phyloP scores from a whole-genome alignment of 2,329 filamentous ascomycete species.

The Paraphaeosphaeria minitans region DNA sequence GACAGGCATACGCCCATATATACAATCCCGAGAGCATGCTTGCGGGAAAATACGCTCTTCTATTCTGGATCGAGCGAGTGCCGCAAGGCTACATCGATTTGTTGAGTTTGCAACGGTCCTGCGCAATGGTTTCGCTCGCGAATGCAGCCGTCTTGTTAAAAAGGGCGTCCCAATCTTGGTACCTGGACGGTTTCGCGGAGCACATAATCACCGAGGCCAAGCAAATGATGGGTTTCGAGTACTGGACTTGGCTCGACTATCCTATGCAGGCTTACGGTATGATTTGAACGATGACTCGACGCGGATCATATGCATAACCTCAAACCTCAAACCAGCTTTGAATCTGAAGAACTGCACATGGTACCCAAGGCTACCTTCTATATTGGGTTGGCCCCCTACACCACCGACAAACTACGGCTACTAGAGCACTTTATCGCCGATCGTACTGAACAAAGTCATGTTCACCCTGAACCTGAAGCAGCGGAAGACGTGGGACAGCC shows the following conservation, averaged over 20 bases:
- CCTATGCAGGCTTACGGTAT: conserved; percentile 13
- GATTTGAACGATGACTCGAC: not conserved
- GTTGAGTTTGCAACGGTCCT: conserved; percentile 10
- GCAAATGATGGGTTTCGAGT: conserved; percentile 10
- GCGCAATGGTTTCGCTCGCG: conserved; percentile 21
- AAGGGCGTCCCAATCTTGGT: conserved; percentile 20
- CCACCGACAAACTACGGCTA: no score
- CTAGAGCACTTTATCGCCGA: no score
- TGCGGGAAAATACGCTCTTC: conserved; percentile 18
- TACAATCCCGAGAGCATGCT: conserved; percentile 13
- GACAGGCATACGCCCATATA: conserved; percentile 24
- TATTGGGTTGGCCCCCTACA: no score
- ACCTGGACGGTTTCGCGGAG: conserved; percentile 21
- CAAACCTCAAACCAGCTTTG: not conserved
- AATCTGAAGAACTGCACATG: not conserved
- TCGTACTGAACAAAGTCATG: no score
- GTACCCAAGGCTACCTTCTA: no score
- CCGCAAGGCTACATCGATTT: conserved; percentile 20
- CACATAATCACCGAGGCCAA: conserved; percentile 17
- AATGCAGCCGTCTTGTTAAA: conserved; percentile 21
- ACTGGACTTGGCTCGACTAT: conserved; percentile 26
- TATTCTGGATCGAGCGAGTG: conserved; percentile 22
- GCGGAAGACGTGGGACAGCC: no score
- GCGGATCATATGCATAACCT: no score
- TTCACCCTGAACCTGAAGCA: no score